Conservation (phyloP, 108 stramenopile genomes). For the Cyclotella sp. region DNA sequence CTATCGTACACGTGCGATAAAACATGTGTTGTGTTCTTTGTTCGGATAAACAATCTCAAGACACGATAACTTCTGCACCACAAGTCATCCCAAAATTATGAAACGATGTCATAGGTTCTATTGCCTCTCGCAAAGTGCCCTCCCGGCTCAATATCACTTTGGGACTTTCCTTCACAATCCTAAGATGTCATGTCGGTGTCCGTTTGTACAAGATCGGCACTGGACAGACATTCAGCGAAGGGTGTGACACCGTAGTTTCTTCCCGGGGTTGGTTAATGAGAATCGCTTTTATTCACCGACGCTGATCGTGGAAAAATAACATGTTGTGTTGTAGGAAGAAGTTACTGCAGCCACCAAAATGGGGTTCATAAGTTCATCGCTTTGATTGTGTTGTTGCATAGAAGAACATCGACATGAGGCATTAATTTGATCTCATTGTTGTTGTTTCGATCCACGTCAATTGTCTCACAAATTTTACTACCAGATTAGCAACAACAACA, state of each 20-base stretch:
- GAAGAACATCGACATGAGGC: not conserved
- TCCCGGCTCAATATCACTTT: too few species aligned
- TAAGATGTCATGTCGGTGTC: not conserved
- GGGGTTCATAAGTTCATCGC: not conserved
- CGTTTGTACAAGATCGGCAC: not conserved
- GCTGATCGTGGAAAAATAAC: conserved; percentile 6
- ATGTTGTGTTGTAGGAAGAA: not conserved
- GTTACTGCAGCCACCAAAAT: not conserved
- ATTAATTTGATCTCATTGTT: not conserved
- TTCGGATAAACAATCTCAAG: too few species aligned
- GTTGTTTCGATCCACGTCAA: not conserved
- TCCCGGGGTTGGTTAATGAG: not conserved
- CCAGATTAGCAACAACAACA: not conserved
- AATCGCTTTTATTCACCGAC: not conserved
- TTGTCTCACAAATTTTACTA: conserved; percentile 1
- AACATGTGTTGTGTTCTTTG: too few species aligned
- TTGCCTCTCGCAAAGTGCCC: too few species aligned
- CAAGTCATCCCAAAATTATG: too few species aligned
- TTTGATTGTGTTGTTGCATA: conserved; percentile 1
- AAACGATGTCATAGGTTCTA: too few species aligned
- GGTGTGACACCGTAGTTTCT: not conserved
- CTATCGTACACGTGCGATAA: too few species aligned
- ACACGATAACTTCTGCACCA: too few species aligned
- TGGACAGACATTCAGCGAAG: not conserved
- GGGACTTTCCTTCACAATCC: not conserved